Evolutionary conservation across 495 filamentous ascomycete genomes (phyloP).

Genomic region (Usnea hakonensis): DNA sequence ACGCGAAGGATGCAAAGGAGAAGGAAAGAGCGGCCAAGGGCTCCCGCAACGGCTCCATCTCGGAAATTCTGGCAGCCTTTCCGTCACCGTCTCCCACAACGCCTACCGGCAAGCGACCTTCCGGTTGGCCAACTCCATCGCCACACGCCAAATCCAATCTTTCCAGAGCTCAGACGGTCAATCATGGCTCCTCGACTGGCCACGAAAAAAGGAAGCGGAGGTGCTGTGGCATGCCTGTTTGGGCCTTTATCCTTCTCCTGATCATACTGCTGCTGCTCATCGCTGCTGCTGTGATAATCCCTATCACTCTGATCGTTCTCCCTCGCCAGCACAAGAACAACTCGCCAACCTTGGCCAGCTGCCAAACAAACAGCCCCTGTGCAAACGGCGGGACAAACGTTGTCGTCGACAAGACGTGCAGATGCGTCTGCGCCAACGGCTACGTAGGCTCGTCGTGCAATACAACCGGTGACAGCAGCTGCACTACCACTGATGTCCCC

Average conservation of each 20-base stretch:
- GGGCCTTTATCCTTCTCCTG: constrained; percentile 65
- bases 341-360: constrained; percentile 35
- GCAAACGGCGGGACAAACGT: constrained; percentile 75
- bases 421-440: constrained; percentile 79
- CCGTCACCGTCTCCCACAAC: constrained; percentile 67
- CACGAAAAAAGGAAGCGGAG: constrained; percentile 14
- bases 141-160: constrained; percentile 21
- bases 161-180: constrained; percentile 15
- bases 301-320: constrained; percentile 72
- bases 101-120: constrained; percentile 30
- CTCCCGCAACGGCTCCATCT: constrained; percentile 56
- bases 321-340: constrained; percentile 45
- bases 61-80: constrained; percentile 87
- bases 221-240: constrained; percentile 74
- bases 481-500: constrained; percentile 56
- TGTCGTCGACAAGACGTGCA: constrained; percentile 56
- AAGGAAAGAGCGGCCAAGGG: constrained; percentile 17
- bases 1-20: constrained; percentile 27
- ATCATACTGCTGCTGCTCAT: constrained; percentile 66
- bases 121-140: constrained; percentile 40
- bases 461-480: constrained; percentile 52
- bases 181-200: constrained; percentile 14
- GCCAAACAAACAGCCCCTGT: constrained; percentile 52
- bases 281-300: constrained; percentile 80
- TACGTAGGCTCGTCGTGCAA: constrained; percentile 76